Evolutionary conservation across 768 basidiomycete genomes (phyloP).

Genomic region (Brasilioporus rufonigricans): DNA sequence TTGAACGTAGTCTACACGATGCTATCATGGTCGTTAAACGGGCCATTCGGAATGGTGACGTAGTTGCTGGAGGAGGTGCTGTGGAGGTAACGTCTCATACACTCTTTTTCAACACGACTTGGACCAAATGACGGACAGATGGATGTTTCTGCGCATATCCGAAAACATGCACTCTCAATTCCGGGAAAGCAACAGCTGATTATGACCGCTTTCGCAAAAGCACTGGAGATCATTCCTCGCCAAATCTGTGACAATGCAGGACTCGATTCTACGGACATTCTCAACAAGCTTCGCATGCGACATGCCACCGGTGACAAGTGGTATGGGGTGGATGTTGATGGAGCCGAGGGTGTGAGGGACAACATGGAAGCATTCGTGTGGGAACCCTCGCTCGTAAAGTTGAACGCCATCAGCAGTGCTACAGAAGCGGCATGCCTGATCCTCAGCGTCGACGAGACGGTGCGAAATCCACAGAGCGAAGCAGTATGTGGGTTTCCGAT

Average conservation of each 20-base stretch:
- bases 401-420: conserved; percentile 93
- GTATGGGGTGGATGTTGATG: conserved; percentile 95
- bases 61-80: conserved; percentile 97
- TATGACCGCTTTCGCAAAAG: conserved; percentile 93
- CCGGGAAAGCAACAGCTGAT: conserved; percentile 95
- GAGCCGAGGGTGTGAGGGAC: conserved; percentile 82
- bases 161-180: conserved; percentile 87
- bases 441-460: conserved; percentile 96
- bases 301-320: conserved; percentile 87
- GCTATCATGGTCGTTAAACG: conserved; percentile 99
- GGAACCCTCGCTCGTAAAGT: conserved; percentile 95
- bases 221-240: conserved; percentile 94
- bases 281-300: conserved; percentile 97
- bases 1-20: conserved; percentile 95
- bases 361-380: conserved; percentile 99
- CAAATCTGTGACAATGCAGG: conserved; percentile 99
- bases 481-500: conserved; percentile 48
- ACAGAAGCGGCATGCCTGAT: conserved; percentile 96
- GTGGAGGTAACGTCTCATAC: conserved; percentile 65
- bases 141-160: conserved; percentile 94
- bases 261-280: conserved; percentile 92
- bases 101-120: not conserved
- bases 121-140: conserved; percentile 55
- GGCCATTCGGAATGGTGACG: conserved; percentile 91
- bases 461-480: conserved; percentile 93